phyloP scores from a whole-genome alignment of 345 rosid species.

The Ailanthus altissimus region DNA sequence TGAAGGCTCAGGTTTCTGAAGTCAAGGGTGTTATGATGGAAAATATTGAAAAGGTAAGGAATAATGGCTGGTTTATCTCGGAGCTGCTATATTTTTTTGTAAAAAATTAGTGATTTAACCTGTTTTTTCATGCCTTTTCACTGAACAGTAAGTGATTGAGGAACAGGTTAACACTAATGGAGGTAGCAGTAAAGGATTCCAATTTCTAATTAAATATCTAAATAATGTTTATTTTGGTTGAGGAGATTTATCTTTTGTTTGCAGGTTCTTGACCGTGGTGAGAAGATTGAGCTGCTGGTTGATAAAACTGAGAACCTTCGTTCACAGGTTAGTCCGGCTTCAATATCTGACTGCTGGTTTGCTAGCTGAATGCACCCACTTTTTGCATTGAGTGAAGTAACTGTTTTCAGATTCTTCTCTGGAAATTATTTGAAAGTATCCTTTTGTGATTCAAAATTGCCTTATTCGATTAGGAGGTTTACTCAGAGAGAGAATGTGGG shows the following conservation, averaged over 20 bases:
- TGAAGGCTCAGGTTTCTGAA: slow-evolving; percentile 96
- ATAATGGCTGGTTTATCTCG: background rate
- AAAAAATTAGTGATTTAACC: background rate
- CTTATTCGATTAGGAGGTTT: background rate
- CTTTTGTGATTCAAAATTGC: background rate
- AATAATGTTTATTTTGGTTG: background rate
- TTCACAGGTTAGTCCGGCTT: slow-evolving; percentile 65
- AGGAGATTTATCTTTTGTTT: background rate
- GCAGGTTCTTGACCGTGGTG: slow-evolving; percentile 99
- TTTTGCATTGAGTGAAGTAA: background rate
- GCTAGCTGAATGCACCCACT: background rate
- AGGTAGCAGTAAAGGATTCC: background rate
- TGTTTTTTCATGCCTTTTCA: background rate
- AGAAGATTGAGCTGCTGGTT: slow-evolving; percentile 96
- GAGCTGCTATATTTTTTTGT: slow-evolving; percentile 5
- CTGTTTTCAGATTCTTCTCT: background rate
- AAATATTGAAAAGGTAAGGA: slow-evolving; percentile 87
- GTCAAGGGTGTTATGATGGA: slow-evolving; percentile 99
- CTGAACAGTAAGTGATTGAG: background rate
- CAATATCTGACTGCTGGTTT: background rate
- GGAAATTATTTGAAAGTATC: slow-evolving; percentile 1
- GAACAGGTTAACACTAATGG: background rate
- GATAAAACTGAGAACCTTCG: slow-evolving; percentile 99
- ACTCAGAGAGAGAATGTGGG: background rate
- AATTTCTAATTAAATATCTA: background rate